These are phyloP conservation scores for Carallia pectinifolia DNA, from an alignment of 345 rosid genomes.

Conservation along the genomic window DNA sequence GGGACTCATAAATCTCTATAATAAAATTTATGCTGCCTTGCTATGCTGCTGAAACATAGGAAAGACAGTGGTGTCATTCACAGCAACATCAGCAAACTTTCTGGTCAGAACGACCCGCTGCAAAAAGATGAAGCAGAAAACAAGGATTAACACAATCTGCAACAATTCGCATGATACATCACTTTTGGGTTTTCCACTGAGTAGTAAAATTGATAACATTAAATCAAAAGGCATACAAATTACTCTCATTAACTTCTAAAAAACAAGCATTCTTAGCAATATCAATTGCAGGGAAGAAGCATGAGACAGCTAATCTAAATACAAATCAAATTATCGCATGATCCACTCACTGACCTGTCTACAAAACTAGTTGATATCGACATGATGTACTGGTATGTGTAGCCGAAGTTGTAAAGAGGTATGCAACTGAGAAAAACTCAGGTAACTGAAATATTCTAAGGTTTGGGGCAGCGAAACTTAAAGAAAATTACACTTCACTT, in stretches of 20 bases:
- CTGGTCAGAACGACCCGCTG: conserved; percentile 91
- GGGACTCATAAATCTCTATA: background rate
- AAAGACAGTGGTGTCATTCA: conserved; percentile 72
- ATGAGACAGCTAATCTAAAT: background rate
- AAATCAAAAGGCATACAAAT: background rate
- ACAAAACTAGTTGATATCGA: conserved; percentile 86
- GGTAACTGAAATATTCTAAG: conserved; percentile 35
- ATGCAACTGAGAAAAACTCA: conserved; percentile 79
- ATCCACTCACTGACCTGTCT: conserved; percentile 67
- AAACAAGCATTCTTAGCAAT: background rate
- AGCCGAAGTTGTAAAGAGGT: conserved; percentile 92
- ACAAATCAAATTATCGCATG: background rate
- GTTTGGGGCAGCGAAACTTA: conserved; percentile 5
- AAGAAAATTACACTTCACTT: background rate
- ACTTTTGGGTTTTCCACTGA: too few relatives aligned
- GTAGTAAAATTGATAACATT: background rate
- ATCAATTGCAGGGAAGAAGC: background rate
- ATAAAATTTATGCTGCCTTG: conserved; percentile 49
- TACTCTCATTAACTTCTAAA: background rate
- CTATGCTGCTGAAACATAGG: conserved; percentile 87
- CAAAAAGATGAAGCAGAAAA: conserved; percentile 25
- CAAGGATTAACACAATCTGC: conserved; percentile 9
- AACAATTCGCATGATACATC: conserved; percentile 8
- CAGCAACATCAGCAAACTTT: conserved; percentile 83
- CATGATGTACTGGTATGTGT: conserved; percentile 85